Conservation (phyloP, 2,329 filamentous ascomycete species). For the Sclerotinia borealis region DNA sequence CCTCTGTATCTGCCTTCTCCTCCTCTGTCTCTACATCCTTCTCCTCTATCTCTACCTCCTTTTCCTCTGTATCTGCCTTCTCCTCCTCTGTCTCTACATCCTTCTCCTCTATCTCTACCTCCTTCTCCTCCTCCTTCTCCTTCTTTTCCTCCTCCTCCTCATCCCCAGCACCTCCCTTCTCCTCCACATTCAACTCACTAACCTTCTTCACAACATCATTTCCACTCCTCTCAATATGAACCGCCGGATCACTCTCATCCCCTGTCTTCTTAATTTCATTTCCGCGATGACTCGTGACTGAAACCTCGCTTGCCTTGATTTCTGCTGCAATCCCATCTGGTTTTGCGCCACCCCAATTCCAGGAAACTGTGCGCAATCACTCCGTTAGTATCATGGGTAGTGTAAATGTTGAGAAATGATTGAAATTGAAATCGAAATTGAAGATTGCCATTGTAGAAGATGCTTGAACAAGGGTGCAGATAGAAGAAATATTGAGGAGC, state of each 20-base stretch:
- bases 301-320: slow-evolving; percentile 52
- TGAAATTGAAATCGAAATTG: background rate
- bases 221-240: slow-evolving; percentile 51
- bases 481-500: background rate
- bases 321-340: slow-evolving; percentile 53
- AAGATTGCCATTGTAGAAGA: background rate
- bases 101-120: background rate
- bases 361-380: slow-evolving; percentile 45
- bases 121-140: slow-evolving; percentile 11
- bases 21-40: slow-evolving; percentile 17
- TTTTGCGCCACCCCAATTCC: slow-evolving; percentile 51
- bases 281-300: slow-evolving; percentile 54
- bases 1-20: slow-evolving; percentile 22
- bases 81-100: slow-evolving; percentile 20
- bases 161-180: background rate
- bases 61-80: slow-evolving; percentile 35
- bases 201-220: slow-evolving; percentile 62
- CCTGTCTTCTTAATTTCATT: slow-evolving; percentile 61
- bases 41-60: slow-evolving; percentile 25
- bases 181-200: slow-evolving; percentile 49
- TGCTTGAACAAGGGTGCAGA: background rate
- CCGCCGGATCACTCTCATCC: slow-evolving; percentile 53
- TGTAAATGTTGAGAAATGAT: background rate
- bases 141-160: slow-evolving; percentile 30
- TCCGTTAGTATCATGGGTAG: background rate